Evolutionary conservation across 345 rosid genomes (phyloP).

Genomic region (Eucalyptus cladocalyx): DNA sequence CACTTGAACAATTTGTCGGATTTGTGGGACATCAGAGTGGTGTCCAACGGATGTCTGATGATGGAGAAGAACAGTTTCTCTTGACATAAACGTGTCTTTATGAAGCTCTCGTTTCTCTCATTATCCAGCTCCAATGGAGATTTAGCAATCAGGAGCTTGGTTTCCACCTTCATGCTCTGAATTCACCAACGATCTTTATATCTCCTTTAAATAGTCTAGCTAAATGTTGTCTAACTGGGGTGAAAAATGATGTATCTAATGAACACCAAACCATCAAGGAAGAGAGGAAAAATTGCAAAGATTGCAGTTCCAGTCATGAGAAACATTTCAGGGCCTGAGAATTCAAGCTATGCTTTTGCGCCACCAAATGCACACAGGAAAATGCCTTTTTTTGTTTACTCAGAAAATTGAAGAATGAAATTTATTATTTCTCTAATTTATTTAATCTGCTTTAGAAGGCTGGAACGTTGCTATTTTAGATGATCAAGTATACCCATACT

Average conservation of each 20-base stretch:
- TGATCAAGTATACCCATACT: background rate
- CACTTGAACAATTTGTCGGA: background rate
- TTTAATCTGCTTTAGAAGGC: background rate
- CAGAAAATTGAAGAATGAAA: background rate
- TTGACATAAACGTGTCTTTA: background rate
- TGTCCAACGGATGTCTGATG: rapidly evolving
- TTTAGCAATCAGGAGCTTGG: background rate
- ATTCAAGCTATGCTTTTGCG: background rate
- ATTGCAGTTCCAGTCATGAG: background rate
- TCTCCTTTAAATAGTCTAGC: background rate
- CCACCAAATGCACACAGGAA: background rate
- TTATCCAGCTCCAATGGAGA: background rate
- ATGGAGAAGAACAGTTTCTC: background rate
- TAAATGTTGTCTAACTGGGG: background rate
- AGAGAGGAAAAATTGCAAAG: background rate
- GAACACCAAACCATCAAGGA: background rate
- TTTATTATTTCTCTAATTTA: background rate
- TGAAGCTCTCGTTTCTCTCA: background rate
- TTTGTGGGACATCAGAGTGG: background rate
- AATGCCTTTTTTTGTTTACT: background rate
- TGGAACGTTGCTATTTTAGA: background rate
- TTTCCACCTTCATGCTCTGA: background rate
- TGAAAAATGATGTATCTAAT: background rate
- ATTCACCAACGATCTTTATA: background rate
- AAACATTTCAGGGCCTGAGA: background rate